These are phyloP conservation scores for Pseudocercospora macadamiae DNA, from an alignment of 2,329 filamentous ascomycete species.

Conservation along the genomic window DNA sequence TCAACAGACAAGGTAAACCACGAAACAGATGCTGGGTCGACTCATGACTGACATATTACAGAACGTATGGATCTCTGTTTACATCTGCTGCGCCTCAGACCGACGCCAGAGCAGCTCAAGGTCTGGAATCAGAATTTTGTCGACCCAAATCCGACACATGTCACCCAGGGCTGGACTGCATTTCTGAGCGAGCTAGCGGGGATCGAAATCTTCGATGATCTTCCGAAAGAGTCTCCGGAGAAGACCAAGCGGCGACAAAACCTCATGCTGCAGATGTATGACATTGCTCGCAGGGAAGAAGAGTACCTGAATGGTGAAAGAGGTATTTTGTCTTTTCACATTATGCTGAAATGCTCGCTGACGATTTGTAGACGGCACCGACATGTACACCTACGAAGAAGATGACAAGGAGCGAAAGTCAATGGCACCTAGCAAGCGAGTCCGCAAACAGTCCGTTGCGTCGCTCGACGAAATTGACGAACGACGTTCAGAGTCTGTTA, in stretches of 20 bases:
- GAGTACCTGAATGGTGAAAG: constrained; percentile 16
- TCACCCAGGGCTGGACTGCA: constrained; percentile 33
- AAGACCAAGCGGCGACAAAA: constrained; percentile 18
- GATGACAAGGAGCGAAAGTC: constrained; percentile 22
- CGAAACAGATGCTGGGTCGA: neutral
- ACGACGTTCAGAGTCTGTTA: constrained; percentile 20
- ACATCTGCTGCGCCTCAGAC: constrained; percentile 36
- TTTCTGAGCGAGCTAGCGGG: constrained; percentile 35
- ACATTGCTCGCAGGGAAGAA: constrained; percentile 25
- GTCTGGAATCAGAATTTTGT: constrained; percentile 32
- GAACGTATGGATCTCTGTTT: constrained; percentile 36
- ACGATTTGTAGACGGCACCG: constrained; percentile 21
- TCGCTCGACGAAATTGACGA: constrained; percentile 12
- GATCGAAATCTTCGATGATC: constrained; percentile 31
- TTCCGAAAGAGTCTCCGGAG: constrained; percentile 25
- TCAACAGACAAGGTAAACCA: constrained; percentile 64
- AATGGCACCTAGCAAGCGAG: constrained; percentile 14
- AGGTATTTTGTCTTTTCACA: constrained; percentile 17
- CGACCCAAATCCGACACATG: constrained; percentile 30
- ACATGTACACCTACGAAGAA: constrained; percentile 19
- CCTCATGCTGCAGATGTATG: constrained; percentile 26
- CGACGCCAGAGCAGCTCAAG: constrained; percentile 31
- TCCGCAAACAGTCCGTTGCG: constrained; percentile 9
- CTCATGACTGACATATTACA: constrained; percentile 20
- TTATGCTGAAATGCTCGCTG: neutral